Evolutionary conservation across 306 rosid genomes (phyloP).

Genomic region (apple (Malus domestica)): DNA sequence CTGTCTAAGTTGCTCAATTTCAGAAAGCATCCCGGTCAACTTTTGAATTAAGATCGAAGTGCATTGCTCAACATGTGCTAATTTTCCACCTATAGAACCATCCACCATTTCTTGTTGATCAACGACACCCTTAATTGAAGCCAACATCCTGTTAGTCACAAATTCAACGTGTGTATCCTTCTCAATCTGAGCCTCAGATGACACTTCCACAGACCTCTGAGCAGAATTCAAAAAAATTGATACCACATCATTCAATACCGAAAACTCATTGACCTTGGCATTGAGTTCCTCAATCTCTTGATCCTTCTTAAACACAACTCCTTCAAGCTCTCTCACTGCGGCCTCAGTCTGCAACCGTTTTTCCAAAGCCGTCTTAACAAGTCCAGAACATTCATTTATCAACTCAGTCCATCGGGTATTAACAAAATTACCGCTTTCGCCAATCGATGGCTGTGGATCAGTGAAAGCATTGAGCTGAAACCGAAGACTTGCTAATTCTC

Average conservation of each 20-base stretch:
- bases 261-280: conserved; percentile 42
- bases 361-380: conserved; percentile 39
- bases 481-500: conserved; percentile 43
- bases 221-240: conserved; percentile 16
- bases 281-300: conserved; percentile 64
- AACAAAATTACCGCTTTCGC: conserved; percentile 4
- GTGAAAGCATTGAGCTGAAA: conserved; percentile 48
- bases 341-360: conserved; percentile 34
- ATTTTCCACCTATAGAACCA: conserved; percentile 45
- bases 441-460: conserved; percentile 14
- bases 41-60: conserved; percentile 42
- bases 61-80: conserved; percentile 46
- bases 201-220: conserved; percentile 26
- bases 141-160: conserved; percentile 43
- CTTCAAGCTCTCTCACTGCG: conserved; percentile 33
- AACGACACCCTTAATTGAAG: conserved; percentile 46
- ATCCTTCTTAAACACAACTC: conserved; percentile 44
- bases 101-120: conserved; percentile 43
- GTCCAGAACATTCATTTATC: conserved; percentile 49
- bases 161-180: conserved; percentile 35
- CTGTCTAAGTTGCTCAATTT: conserved; percentile 54
- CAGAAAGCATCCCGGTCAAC: conserved; percentile 49
- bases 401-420: conserved; percentile 31
- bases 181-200: conserved; percentile 31
- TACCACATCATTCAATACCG: conserved; percentile 24